A percentile compares a stretch with the other conserved stretches of the same genome.
Conservation (phyloP, 495 filamentous ascomycete species). For the Terfezia claveryi region DNA sequence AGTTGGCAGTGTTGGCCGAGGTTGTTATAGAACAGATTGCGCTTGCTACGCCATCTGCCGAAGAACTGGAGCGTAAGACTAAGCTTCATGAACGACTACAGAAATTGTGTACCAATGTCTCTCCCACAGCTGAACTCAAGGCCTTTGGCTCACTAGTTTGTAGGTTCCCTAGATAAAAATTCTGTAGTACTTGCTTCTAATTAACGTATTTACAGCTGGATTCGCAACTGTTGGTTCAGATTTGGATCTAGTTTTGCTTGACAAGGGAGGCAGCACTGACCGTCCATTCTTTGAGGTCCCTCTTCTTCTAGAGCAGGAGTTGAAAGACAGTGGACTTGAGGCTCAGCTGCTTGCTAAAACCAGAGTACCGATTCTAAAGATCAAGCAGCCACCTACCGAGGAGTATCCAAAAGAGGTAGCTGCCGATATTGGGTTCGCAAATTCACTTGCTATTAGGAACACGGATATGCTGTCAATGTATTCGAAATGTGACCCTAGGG, state of each 20-base stretch:
- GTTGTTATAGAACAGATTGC: not conserved
- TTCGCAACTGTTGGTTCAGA: constrained; percentile 18
- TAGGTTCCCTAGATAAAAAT: constrained; percentile 11
- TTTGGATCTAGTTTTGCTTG: constrained; percentile 18
- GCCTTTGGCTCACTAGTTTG: constrained; percentile 19
- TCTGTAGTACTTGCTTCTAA: constrained; percentile 4
- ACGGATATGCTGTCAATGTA: constrained; percentile 59
- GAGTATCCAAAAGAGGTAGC: constrained; percentile 8
- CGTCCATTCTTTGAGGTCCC: constrained; percentile 8
- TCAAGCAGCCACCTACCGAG: constrained; percentile 31
- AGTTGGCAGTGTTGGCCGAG: not conserved
- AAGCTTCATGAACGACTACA: not conserved
- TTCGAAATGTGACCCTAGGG: constrained; percentile 45
- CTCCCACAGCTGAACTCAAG: constrained; percentile 9
- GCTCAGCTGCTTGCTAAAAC: constrained; percentile 48
- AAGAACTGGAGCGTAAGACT: not conserved
- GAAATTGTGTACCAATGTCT: constrained; percentile 9
- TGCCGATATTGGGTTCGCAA: constrained; percentile 71
- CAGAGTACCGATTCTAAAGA: constrained; percentile 60
- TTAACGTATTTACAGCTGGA: constrained; percentile 14
- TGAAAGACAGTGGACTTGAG: constrained; percentile 47
- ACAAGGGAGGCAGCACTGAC: constrained; percentile 1
- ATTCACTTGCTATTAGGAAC: constrained; percentile 53
- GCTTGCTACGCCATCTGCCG: not conserved
- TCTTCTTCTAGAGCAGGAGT: constrained; percentile 42